These are phyloP conservation scores for Colletotrichum agaves DNA, from an alignment of 2,329 filamentous ascomycete genomes.

Conservation along the genomic window DNA sequence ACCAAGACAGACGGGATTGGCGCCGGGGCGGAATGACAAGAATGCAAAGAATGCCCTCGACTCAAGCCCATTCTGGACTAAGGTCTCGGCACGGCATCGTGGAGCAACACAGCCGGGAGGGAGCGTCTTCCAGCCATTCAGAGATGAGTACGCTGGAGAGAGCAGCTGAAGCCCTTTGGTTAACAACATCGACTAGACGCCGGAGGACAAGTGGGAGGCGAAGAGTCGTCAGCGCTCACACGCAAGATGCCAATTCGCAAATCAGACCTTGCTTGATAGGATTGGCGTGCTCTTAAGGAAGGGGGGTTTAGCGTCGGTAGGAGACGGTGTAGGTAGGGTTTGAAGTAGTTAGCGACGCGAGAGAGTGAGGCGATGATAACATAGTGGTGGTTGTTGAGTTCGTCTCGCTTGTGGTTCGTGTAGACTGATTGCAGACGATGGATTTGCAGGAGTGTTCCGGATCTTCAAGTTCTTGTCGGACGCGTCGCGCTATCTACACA, in stretches of 20 bases:
- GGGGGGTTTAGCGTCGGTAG: slow-evolving; percentile 17
- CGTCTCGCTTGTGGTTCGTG: slow-evolving; percentile 26
- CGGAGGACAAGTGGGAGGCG: slow-evolving; percentile 14
- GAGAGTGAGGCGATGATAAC: too few species aligned
- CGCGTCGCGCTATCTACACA: slow-evolving; percentile 32
- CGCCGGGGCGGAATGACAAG: slow-evolving; percentile 17
- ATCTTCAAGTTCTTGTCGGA: slow-evolving; percentile 12
- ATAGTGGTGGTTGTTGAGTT: too few species aligned
- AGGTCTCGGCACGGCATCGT: slow-evolving; percentile 31
- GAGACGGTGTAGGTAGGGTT: neutral
- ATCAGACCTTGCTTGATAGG: neutral
- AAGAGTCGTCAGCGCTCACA: slow-evolving; percentile 26
- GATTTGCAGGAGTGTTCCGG: slow-evolving; percentile 3
- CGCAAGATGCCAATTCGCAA: slow-evolving; percentile 6
- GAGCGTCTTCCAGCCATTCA: slow-evolving; percentile 23
- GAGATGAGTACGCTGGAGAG: slow-evolving; percentile 4
- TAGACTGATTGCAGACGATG: slow-evolving; percentile 16
- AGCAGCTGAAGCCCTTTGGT: slow-evolving; percentile 10
- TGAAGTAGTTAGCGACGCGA: slow-evolving; percentile 13
- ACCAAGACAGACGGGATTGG: neutral
- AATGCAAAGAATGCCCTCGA: slow-evolving; percentile 29
- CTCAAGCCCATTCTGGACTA: slow-evolving; percentile 12
- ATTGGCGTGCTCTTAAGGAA: slow-evolving; percentile 14
- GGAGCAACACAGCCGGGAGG: slow-evolving; percentile 17
- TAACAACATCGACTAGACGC: slow-evolving; percentile 7